These are phyloP conservation scores for Ophiocordyceps unilateralis DNA, from an alignment of 2,329 filamentous ascomycete species.

Conservation along the genomic window DNA sequence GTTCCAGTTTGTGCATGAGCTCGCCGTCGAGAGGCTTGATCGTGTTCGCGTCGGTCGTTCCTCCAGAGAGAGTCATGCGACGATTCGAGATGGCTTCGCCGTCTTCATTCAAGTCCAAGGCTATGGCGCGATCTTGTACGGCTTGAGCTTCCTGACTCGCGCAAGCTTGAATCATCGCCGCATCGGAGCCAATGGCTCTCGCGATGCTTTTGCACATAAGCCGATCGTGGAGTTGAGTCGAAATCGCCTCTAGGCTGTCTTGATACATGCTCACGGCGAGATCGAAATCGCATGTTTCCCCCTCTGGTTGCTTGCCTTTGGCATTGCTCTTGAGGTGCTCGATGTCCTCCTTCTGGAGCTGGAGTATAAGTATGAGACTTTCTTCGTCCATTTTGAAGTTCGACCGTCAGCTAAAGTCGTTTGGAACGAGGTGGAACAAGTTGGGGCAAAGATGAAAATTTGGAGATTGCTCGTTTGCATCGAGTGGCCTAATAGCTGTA, in stretches of 20 bases:
- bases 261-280: not conserved
- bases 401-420: too few relatives aligned
- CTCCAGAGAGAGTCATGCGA: too few relatives aligned
- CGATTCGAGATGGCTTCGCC: too few relatives aligned
- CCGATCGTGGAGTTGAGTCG: not conserved
- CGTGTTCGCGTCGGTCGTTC: too few relatives aligned
- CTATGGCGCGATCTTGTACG: not conserved
- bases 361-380: not conserved
- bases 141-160: not conserved
- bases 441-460: too few relatives aligned
- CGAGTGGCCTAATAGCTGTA: too few relatives aligned
- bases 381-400: too few relatives aligned
- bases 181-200: not conserved
- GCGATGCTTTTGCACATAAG: not conserved
- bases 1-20: too few relatives aligned
- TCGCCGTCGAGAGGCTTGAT: too few relatives aligned
- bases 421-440: too few relatives aligned
- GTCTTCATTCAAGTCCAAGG: too few relatives aligned
- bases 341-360: not conserved
- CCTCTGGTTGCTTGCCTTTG: slow-evolving; percentile 1
- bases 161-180: not conserved
- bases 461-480: too few relatives aligned
- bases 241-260: not conserved
- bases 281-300: not conserved
- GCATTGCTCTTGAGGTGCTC: not conserved